Evolutionary conservation across 768 basidiomycete genomes (phyloP).

Genomic region (Rhizopogon sp.): DNA sequence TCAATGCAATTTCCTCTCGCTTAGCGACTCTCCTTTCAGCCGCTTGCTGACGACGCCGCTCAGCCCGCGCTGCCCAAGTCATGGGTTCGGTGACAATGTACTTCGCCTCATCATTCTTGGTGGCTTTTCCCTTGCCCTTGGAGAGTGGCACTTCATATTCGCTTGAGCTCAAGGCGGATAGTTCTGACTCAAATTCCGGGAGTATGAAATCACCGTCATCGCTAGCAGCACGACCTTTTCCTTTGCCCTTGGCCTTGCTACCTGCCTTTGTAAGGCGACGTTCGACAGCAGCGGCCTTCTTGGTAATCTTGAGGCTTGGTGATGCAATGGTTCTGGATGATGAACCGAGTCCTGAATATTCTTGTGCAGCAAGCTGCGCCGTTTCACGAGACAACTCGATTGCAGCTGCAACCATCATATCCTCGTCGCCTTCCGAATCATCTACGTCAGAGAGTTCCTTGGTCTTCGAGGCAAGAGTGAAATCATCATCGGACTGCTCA

Average conservation of each 20-base stretch:
- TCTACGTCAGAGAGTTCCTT: constrained; percentile 11
- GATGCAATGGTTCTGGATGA: constrained; percentile 15
- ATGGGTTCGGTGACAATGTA: constrained; percentile 1
- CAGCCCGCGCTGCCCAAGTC: constrained; percentile 7
- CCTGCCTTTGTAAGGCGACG: constrained; percentile 31
- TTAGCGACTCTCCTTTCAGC: constrained; percentile 27
- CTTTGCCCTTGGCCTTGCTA: constrained; percentile 19
- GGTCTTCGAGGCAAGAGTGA: not conserved
- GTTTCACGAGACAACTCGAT: constrained; percentile 48
- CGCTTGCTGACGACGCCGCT: constrained; percentile 13
- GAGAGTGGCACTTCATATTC: constrained; percentile 11
- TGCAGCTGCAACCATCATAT: constrained; percentile 51
- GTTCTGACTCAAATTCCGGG: constrained; percentile 8
- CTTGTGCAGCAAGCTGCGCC: constrained; percentile 21
- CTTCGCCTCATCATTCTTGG: constrained; percentile 17
- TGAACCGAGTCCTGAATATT: constrained; percentile 27
- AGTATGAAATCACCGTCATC: constrained; percentile 10
- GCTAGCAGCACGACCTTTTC: constrained; percentile 3
- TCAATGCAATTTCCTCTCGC: constrained; percentile 46
- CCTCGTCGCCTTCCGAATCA: constrained; percentile 17
- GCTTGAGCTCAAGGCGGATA: constrained; percentile 5
- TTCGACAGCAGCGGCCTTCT: constrained; percentile 48
- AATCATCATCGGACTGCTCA: constrained; percentile 17
- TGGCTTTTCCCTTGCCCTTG: constrained; percentile 31
- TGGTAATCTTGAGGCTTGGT: constrained; percentile 32